phyloP scores from a whole-genome alignment of 2,329 filamentous ascomycete genomes.

The Colletotrichum scovillei region DNA sequence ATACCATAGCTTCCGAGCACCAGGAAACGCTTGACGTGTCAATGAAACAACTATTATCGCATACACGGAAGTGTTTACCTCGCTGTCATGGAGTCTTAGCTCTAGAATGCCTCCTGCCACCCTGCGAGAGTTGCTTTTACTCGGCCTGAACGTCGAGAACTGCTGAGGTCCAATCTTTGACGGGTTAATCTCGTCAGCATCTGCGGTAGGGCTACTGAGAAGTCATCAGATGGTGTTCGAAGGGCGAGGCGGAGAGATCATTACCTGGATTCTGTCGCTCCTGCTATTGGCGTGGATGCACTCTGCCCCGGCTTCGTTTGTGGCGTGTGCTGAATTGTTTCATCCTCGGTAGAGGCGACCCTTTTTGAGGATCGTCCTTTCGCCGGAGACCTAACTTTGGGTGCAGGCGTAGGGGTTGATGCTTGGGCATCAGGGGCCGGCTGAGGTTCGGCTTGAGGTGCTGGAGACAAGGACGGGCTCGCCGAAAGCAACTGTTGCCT shows the following conservation, averaged over 20 bases:
- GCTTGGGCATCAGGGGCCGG: neutral
- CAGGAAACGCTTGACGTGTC: slow-evolving; percentile 63
- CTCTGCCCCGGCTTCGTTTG: neutral
- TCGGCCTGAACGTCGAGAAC: slow-evolving; percentile 59
- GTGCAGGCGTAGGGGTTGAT: slow-evolving; percentile 6
- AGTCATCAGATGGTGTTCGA: neutral
- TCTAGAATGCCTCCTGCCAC: slow-evolving; percentile 53
- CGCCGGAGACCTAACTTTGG: slow-evolving; percentile 1
- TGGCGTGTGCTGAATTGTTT: neutral
- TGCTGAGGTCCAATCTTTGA: slow-evolving; percentile 37
- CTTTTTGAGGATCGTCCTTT: slow-evolving; percentile 16
- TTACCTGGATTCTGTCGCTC: neutral
- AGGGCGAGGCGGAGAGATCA: no score
- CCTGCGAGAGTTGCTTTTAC: slow-evolving; percentile 54
- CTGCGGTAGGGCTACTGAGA: neutral
- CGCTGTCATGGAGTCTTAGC: slow-evolving; percentile 59
- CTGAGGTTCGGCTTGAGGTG: slow-evolving; percentile 13
- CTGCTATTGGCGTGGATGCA: neutral
- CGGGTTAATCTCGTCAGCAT: neutral
- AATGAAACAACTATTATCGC: slow-evolving; percentile 11
- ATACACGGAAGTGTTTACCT: slow-evolving; percentile 49
- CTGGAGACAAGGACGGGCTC: slow-evolving; percentile 28
- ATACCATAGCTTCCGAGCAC: slow-evolving; percentile 77
- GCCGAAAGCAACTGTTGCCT: slow-evolving; percentile 47
- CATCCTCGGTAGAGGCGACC: neutral